Percentiles rank a stretch among this genome's conserved stretches.
Conservation (phyloP, 1,284 basidiomycete genomes). For the Trichosporon asahii region DNA sequence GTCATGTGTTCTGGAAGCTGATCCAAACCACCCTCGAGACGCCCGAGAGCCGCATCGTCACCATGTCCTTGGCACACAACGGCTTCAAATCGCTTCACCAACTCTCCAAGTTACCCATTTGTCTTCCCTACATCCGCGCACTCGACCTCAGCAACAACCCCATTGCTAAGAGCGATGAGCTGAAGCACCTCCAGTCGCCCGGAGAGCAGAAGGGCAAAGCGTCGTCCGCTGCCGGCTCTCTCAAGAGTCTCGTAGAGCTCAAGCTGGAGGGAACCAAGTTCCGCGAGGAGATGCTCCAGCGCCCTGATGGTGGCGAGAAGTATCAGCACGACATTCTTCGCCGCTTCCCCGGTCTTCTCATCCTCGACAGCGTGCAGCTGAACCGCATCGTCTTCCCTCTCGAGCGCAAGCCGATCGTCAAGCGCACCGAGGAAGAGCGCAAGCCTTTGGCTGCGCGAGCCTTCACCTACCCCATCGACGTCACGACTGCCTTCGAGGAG, state of each 20-base stretch:
- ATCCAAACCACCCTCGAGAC: slow-evolving; percentile 40
- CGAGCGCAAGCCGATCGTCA: slow-evolving; percentile 39
- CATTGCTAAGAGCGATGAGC: slow-evolving; percentile 31
- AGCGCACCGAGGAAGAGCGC: slow-evolving; percentile 33
- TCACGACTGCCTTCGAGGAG: slow-evolving; percentile 36
- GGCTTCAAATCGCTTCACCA: slow-evolving; percentile 35
- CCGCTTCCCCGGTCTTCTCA: slow-evolving; percentile 48
- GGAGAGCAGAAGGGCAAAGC: slow-evolving; percentile 47
- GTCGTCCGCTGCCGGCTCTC: slow-evolving; percentile 34
- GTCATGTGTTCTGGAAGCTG: slow-evolving; percentile 45
- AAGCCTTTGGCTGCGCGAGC: slow-evolving; percentile 32
- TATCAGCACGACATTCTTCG: slow-evolving; percentile 49
- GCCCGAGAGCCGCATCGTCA: slow-evolving; percentile 36
- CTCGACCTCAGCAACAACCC: slow-evolving; percentile 49
- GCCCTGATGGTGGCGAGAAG: slow-evolving; percentile 32
- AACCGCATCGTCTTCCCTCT: slow-evolving; percentile 54
- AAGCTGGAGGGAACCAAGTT: slow-evolving; percentile 43
- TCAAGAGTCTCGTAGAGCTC: slow-evolving; percentile 45
- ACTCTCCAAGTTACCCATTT: slow-evolving; percentile 36
- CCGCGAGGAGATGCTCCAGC: slow-evolving; percentile 34
- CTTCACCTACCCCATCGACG: slow-evolving; percentile 46
- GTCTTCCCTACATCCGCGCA: slow-evolving; percentile 45
- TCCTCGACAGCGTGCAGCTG: slow-evolving; percentile 53
- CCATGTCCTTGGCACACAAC: slow-evolving; percentile 46
- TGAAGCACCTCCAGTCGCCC: slow-evolving; percentile 35